These are phyloP conservation scores for Mortierella sp. DNA, from an alignment of 371 early-diverging fungal species.

Conservation along the genomic window DNA sequence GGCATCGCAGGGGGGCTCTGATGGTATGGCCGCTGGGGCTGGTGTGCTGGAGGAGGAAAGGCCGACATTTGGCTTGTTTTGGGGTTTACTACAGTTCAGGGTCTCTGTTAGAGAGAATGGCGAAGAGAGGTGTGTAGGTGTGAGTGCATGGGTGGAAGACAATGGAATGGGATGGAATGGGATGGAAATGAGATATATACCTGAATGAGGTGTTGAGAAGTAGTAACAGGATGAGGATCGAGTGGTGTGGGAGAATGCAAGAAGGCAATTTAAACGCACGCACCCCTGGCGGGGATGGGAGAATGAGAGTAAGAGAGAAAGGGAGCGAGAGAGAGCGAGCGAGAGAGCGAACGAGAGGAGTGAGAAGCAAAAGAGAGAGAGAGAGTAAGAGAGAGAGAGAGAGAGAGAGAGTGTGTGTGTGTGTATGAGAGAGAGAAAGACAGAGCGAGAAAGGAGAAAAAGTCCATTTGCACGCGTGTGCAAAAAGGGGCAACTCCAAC, in stretches of 20 bases:
- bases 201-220: too few species aligned
- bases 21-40: too few species aligned
- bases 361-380: conserved; percentile 3
- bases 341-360: not conserved
- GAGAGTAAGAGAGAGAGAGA: not conserved
- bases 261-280: not conserved
- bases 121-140: too few species aligned
- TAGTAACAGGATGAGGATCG: not conserved
- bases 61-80: too few species aligned
- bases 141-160: too few species aligned
- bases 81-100: too few species aligned
- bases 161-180: too few species aligned
- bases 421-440: too few species aligned
- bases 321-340: not conserved
- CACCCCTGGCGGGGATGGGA: not conserved
- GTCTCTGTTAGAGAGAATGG: too few species aligned
- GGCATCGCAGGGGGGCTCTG: too few species aligned
- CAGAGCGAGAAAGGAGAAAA: not conserved
- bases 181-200: too few species aligned
- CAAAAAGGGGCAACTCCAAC: not conserved
- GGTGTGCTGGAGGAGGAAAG: too few species aligned
- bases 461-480: not conserved
- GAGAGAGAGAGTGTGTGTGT: not conserved
- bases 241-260: not conserved
- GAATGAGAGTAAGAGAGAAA: not conserved